Conservation (phyloP, 805 yeast genomes). For the Kodamaea laetipori region DNA sequence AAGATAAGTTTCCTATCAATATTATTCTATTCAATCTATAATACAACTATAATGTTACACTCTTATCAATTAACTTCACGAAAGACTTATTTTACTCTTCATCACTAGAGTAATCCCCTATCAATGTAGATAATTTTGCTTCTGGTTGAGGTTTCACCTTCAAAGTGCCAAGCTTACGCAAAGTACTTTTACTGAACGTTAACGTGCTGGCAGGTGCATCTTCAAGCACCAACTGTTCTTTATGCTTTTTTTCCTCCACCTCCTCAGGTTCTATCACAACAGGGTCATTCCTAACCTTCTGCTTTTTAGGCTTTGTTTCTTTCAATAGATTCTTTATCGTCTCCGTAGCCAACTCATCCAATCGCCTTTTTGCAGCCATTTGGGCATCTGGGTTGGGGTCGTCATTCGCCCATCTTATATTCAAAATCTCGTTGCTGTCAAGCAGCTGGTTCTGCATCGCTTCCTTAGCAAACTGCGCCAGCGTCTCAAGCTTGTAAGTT, state of each 20-base stretch:
- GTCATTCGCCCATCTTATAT: constrained; percentile 85
- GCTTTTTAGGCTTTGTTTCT: constrained; percentile 17
- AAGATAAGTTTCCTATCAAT: no score
- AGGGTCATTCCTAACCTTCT: constrained; percentile 8
- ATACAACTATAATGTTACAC: no score
- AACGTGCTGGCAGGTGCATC: constrained; percentile 5
- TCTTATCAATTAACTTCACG: no score
- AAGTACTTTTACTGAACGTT: constrained; percentile 10
- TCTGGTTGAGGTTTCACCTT: constrained; percentile 4
- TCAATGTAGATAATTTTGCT: constrained; percentile 15
- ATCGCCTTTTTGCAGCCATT: constrained; percentile 47
- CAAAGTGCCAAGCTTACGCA: constrained; percentile 13
- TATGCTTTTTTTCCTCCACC: background rate
- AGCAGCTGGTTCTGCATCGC: constrained; percentile 87
- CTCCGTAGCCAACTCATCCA: constrained; percentile 56
- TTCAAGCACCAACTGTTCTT: constrained; percentile 1
- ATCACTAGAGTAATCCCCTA: constrained; percentile 35
- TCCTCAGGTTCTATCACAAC: constrained; percentile 26
- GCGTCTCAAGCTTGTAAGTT: constrained; percentile 62
- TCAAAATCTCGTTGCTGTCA: constrained; percentile 56
- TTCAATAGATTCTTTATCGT: constrained; percentile 50
- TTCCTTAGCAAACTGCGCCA: constrained; percentile 94
- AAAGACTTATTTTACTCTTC: constrained; percentile 20
- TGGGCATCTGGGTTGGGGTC: constrained; percentile 78
- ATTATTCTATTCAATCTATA: no score